A percentile compares a stretch with the other conserved stretches of the same genome.
Conservation (phyloP, 2,329 filamentous ascomycete genomes). For the Akanthomyces lecanii region DNA sequence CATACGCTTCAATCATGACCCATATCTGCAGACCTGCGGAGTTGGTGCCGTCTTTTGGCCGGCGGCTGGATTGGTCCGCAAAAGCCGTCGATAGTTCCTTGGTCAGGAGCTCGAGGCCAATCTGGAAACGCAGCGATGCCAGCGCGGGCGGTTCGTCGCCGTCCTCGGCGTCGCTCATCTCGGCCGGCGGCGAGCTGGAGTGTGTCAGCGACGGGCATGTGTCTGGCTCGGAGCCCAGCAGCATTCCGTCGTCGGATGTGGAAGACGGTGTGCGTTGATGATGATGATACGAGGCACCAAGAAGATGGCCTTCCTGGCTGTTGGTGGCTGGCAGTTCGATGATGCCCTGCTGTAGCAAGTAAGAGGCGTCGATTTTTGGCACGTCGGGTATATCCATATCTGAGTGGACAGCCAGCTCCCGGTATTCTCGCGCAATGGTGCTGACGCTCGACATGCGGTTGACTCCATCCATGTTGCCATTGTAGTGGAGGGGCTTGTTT, state of each 20-base stretch:
- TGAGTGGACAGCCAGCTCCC: slow-evolving; percentile 38
- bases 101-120: slow-evolving; percentile 48
- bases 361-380: not conserved
- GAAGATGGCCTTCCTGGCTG: not conserved
- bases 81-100: slow-evolving; percentile 45
- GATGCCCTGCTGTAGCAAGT: not conserved
- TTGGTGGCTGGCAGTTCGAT: slow-evolving; percentile 5
- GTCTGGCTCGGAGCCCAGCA: slow-evolving; percentile 46
- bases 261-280: slow-evolving; percentile 26
- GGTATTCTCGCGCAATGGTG: slow-evolving; percentile 48
- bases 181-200: slow-evolving; percentile 1
- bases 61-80: slow-evolving; percentile 24
- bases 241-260: slow-evolving; percentile 41
- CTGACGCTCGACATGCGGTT: slow-evolving; percentile 42
- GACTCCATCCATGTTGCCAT: slow-evolving; percentile 19
- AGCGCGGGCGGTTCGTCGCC: not conserved
- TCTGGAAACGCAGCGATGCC: slow-evolving; percentile 39
- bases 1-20: slow-evolving; percentile 58
- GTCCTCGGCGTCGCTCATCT: not conserved
- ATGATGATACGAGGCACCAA: not conserved
- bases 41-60: slow-evolving; percentile 25
- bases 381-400: slow-evolving; percentile 19
- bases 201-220: slow-evolving; percentile 15
- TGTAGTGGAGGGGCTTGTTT: not conserved
- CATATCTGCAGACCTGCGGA: slow-evolving; percentile 47